phyloP scores from a whole-genome alignment of 1,284 basidiomycete species.

The Papiliotrema nemorosa region DNA sequence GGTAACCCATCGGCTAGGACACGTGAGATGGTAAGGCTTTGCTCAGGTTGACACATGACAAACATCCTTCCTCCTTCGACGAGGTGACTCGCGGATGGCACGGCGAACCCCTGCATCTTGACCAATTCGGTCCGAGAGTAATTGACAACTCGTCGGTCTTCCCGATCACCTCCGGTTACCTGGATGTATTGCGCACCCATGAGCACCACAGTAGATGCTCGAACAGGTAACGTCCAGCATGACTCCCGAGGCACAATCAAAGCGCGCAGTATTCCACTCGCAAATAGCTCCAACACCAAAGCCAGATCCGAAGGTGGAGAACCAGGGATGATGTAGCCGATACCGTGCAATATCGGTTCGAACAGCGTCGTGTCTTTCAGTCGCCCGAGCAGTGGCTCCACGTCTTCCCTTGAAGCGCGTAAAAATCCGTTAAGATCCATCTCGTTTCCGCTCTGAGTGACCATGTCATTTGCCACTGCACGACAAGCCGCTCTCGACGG shows the following conservation, averaged over 20 bases:
- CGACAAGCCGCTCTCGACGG: conserved; percentile 79
- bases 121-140: conserved; percentile 79
- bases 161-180: conserved; percentile 31
- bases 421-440: conserved; percentile 72
- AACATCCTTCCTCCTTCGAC: conserved; percentile 62
- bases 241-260: conserved; percentile 77
- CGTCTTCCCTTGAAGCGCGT: conserved; percentile 57
- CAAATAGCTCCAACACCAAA: conserved; percentile 77
- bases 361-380: conserved; percentile 65
- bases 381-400: conserved; percentile 61
- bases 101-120: conserved; percentile 83
- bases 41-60: conserved; percentile 82
- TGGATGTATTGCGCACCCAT: conserved; percentile 88
- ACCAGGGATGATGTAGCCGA: conserved; percentile 81
- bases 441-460: conserved; percentile 80
- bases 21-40: conserved; percentile 69
- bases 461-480: conserved; percentile 74
- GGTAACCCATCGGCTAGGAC: conserved; percentile 84
- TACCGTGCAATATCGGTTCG: conserved; percentile 80
- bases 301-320: conserved; percentile 68
- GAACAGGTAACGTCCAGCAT: conserved; percentile 80
- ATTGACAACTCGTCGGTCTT: conserved; percentile 67
- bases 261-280: conserved; percentile 74
- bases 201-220: conserved; percentile 75
- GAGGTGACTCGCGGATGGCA: conserved; percentile 44